These are phyloP conservation scores for Ceratocystis harringtonii DNA, from an alignment of 2,329 filamentous ascomycete species.

Conservation along the genomic window DNA sequence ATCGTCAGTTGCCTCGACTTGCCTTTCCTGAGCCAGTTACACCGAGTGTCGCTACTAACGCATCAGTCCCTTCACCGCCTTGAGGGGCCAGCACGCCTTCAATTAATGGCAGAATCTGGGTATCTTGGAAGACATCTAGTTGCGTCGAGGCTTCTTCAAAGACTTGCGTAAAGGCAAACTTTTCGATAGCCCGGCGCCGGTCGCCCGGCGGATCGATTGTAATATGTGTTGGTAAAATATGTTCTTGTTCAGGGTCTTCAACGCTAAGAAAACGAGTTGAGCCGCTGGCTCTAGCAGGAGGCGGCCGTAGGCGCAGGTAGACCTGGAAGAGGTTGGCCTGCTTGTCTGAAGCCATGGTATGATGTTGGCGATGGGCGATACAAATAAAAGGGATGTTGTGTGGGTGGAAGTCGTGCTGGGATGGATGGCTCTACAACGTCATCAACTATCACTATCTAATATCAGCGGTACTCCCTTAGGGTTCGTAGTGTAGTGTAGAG, in stretches of 20 bases:
- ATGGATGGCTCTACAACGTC: not conserved
- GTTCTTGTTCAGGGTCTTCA: slow-evolving; percentile 37
- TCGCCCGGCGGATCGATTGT: slow-evolving; percentile 71
- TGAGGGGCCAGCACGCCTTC: slow-evolving; percentile 56
- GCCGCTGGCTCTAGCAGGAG: slow-evolving; percentile 22
- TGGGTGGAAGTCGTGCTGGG: not conserved
- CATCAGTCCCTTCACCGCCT: slow-evolving; percentile 70
- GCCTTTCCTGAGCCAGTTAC: slow-evolving; percentile 97
- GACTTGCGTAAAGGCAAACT: slow-evolving; percentile 85
- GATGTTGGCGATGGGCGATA: not conserved
- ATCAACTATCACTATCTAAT: not conserved
- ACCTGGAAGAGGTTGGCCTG: slow-evolving; percentile 64
- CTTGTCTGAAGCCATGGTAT: slow-evolving; percentile 5
- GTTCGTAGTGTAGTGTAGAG: not conserved
- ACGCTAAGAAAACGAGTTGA: slow-evolving; percentile 65
- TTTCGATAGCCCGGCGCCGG: slow-evolving; percentile 75
- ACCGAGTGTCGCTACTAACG: slow-evolving; percentile 76
- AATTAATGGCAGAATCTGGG: slow-evolving; percentile 58
- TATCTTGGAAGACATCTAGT: slow-evolving; percentile 71
- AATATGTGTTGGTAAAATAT: slow-evolving; percentile 45
- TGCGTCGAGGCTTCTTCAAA: slow-evolving; percentile 80
- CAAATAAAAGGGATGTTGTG: not conserved
- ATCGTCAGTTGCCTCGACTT: slow-evolving; percentile 12
- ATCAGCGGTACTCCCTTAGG: not conserved
- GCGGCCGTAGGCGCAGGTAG: slow-evolving; percentile 69